These are phyloP conservation scores for Eimeria tenella DNA, from an alignment of 169 alveolate genomes.

Conservation along the genomic window DNA sequence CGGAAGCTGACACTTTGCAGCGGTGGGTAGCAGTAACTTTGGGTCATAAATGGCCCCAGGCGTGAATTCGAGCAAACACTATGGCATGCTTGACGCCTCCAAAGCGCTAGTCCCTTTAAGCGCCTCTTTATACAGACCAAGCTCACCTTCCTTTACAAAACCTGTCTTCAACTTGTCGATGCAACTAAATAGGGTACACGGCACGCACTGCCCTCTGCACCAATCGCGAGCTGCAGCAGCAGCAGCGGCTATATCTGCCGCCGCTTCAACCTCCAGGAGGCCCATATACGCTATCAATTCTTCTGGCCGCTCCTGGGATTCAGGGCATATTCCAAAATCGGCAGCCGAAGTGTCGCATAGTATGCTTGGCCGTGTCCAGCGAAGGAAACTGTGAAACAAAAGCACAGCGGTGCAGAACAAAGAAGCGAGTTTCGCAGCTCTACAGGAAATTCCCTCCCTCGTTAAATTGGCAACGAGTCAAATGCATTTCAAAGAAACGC, in stretches of 20 bases:
- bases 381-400: conserved; percentile 40
- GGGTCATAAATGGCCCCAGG: too few relatives aligned
- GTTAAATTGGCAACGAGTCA: too few relatives aligned
- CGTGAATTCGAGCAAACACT: too few relatives aligned
- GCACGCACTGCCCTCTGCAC: conserved; percentile 68
- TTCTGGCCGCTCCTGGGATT: conserved; percentile 41
- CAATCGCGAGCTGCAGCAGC: conserved; percentile 36
- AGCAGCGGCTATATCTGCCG: conserved; percentile 71
- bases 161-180: conserved; percentile 63
- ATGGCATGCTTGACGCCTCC: background rate
- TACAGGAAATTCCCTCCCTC: too few relatives aligned
- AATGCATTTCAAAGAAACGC: too few relatives aligned
- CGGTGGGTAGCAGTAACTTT: too few relatives aligned
- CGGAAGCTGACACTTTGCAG: too few relatives aligned
- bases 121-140: background rate
- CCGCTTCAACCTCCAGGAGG: conserved; percentile 66
- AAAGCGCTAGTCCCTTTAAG: background rate
- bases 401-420: background rate
- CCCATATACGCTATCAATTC: conserved; percentile 56
- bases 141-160: conserved; percentile 69
- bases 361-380: conserved; percentile 67
- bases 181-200: conserved; percentile 52
- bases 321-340: background rate
- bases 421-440: too few relatives aligned
- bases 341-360: background rate